A percentile compares a stretch with the other conserved stretches of the same genome.
Evolutionary conservation across 768 basidiomycete species (phyloP).

Genomic region (Suillus placidus): DNA sequence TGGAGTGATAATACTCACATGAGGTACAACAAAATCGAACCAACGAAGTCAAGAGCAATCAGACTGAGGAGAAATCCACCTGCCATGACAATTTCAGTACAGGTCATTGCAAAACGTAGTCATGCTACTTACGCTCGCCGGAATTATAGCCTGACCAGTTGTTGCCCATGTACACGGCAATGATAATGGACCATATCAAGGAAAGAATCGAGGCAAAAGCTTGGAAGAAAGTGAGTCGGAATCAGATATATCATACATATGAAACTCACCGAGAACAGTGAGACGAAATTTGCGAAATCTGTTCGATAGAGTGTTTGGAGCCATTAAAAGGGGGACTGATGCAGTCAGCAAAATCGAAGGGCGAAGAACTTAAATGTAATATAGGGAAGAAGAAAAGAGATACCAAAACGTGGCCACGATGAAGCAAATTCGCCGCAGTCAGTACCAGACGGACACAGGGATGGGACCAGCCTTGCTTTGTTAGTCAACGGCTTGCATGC

Average conservation of each 20-base stretch:
- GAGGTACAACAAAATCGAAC: constrained; percentile 39
- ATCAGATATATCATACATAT: neutral
- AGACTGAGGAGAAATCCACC: constrained; percentile 38
- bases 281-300: constrained; percentile 38
- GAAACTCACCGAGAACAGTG: constrained; percentile 38
- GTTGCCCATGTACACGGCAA: constrained; percentile 37
- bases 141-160: constrained; percentile 37
- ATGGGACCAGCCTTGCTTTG: constrained; percentile 11
- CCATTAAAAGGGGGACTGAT: constrained; percentile 19
- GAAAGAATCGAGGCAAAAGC: constrained; percentile 37
- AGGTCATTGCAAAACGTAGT: neutral
- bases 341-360: constrained; percentile 11
- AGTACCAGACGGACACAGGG: constrained; percentile 13
- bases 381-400: neutral
- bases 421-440: constrained; percentile 17
- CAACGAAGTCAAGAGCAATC: constrained; percentile 34
- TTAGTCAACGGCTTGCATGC: neutral
- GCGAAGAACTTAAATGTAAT: constrained; percentile 7
- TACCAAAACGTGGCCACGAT: neutral
- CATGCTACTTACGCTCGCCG: constrained; percentile 35
- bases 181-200: constrained; percentile 37
- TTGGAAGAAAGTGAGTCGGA: constrained; percentile 13
- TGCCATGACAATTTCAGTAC: constrained; percentile 18
- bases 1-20: constrained; percentile 32
- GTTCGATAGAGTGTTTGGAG: constrained; percentile 31